Base-by-base conservation (phyloP, 2,329 filamentous ascomycete genomes). In the Pseudocercospora eumusae region DNA sequence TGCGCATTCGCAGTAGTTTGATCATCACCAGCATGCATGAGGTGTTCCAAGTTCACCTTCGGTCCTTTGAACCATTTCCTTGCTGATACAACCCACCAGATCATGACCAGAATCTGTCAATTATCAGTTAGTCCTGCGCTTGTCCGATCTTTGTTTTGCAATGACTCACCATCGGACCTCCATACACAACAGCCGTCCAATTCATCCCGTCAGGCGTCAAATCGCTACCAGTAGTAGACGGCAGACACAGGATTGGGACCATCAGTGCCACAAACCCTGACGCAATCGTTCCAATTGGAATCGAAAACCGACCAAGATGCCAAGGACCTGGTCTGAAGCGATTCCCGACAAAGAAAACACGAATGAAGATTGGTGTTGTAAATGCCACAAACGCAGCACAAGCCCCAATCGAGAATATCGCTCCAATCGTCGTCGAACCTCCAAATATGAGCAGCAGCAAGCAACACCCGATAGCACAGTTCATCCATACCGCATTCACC, bases 401-500 rank as follows among this genome's bases (percentile, higher is more conserved):
- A 40, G 86, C 88, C 8, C 87, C 88, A 61, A 90, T 88, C 49
- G 82, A 86, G 77, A 90, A 91, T 28, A 91, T 80, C 1, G 88
- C 88, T 5, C 86, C 86, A 63, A 89, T 84, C 1, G 87, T 85
- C 4, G 85, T 74, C 4, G 79, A 75, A 18, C 88, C 87, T 0
- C 82, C 86, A 64, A 91, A 87, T 52, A 90, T 84, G 2, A 91
- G 81, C 0, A 90, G 78, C 27, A 86, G 80, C 63, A 86, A 79
- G 1, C 86, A 60, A 33, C 85, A 83, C 0, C 87, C 87, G 27
- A 90, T 79, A 2, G 75, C 66, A 44, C 80, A 80, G 69, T 90
- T 89, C 73, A 89, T 81, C 82, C 88, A 86, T 10, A 90, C 88
- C 0, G 88, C 87, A 70, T 89, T 90, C 55, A 89, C 87, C 0